A percentile compares a stretch with the other conserved stretches of the same genome.
phyloP scores from a whole-genome alignment of 192 early-diverging fungal genomes.

The Backusella parvicylindrica region DNA sequence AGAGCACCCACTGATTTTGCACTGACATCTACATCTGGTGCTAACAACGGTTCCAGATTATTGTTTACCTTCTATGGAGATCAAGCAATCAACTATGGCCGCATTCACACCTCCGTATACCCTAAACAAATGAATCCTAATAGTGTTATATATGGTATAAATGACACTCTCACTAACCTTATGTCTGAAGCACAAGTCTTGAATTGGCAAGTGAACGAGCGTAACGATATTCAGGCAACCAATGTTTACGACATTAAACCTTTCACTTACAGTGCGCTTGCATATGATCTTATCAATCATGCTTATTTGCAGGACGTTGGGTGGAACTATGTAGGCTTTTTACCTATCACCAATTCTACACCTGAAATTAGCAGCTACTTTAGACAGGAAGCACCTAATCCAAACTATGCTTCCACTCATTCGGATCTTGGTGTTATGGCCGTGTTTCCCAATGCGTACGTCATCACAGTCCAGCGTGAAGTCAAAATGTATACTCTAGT shows the following conservation, averaged over 20 bases:
- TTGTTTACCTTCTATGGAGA: conserved; percentile 29
- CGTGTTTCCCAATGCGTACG: conserved; percentile 12
- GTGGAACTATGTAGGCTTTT: conserved; percentile 36
- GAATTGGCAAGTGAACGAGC: conserved; percentile 27
- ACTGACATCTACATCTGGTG: conserved; percentile 27
- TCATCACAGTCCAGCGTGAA: conserved; percentile 12
- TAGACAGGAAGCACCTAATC: conserved; percentile 27
- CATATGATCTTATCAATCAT: conserved; percentile 23
- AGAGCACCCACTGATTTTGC: conserved; percentile 13
- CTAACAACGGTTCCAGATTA: conserved; percentile 29
- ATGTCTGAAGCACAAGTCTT: conserved; percentile 9
- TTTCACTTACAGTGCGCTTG: conserved; percentile 22
- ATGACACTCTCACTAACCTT: background rate
- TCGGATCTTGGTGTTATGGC: conserved; percentile 22
- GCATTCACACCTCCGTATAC: conserved; percentile 26
- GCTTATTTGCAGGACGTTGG: conserved; percentile 24
- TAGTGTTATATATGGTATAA: conserved; percentile 11
- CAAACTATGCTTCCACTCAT: conserved; percentile 25
- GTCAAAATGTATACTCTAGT: conserved; percentile 32
- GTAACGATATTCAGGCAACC: conserved; percentile 25
- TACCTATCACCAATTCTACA: conserved; percentile 29
- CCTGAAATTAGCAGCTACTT: conserved; percentile 22
- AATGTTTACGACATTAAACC: conserved; percentile 31
- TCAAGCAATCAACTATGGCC: conserved; percentile 16
- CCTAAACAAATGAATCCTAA: conserved; percentile 35